These are phyloP conservation scores for Immersiella caudata DNA, from an alignment of 495 filamentous ascomycete species.

Conservation along the genomic window DNA sequence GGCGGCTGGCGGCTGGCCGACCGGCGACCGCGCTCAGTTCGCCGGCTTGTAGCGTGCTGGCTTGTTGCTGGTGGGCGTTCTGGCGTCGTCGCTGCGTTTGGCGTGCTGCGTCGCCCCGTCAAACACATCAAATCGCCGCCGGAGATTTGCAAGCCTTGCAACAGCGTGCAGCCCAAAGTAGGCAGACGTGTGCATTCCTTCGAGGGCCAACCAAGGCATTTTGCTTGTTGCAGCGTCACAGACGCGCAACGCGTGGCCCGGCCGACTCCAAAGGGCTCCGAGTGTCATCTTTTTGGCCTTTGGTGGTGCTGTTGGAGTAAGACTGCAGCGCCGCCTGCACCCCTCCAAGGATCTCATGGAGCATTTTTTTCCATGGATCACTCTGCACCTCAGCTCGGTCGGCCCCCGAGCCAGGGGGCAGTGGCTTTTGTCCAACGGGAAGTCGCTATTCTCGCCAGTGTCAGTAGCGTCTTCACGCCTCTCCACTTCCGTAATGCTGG, in stretches of 20 bases:
- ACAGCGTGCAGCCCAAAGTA: conserved; percentile 6
- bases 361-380: neutral
- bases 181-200: conserved; percentile 5
- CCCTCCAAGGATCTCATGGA: neutral
- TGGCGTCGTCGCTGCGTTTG: too few species aligned
- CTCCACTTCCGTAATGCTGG: conserved; percentile 28
- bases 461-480: conserved; percentile 30
- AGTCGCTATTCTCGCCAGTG: conserved; percentile 29
- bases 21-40: neutral
- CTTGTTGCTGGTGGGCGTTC: too few species aligned
- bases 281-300: neutral
- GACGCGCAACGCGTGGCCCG: neutral
- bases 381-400: conserved; percentile 5
- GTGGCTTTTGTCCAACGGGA: conserved; percentile 24
- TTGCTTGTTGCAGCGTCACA: neutral
- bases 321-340: neutral
- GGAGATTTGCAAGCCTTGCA: conserved; percentile 11
- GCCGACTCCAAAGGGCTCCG: neutral
- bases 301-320: neutral
- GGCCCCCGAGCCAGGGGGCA: conserved; percentile 17
- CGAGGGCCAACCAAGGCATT: conserved; percentile 5
- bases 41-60: neutral
- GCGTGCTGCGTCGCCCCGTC: too few species aligned
- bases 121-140: neutral
- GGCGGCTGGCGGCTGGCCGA: neutral